Evolutionary conservation across 768 basidiomycete species (phyloP), one percentile per base, ranked within the genome.

Genomic region (Daedalea quercina): DNA sequence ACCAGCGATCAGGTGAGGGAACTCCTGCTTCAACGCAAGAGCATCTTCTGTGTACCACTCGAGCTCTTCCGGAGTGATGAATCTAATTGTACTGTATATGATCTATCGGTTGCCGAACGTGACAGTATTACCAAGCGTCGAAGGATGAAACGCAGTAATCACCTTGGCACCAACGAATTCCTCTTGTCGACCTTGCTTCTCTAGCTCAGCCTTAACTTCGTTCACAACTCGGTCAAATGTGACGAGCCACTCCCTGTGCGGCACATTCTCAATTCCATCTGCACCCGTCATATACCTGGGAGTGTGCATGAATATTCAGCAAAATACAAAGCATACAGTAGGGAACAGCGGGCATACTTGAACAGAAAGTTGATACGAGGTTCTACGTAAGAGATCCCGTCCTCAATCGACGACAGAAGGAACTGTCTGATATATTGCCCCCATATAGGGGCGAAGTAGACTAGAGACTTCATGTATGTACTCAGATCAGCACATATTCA

Each of bases 41-140:
- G 88, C 87, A 58, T 91, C 88, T 52, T 86, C 82, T n/a, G 82
- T 66, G 63, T 82, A 83, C 77, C 76, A 80, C 25, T 78, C 76
- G 13, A 90, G 62, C 53, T 80, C 78, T 44, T 84, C 79, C 8
- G 71, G 66, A 1, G 76, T 71, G 44, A 84, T 72, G 54, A 75
- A 68, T 23, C 83, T 77, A 42, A 87, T 60, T 0, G 85, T 84
- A 3, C 78, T 73, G 59, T 89, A 89, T 52, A 90, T 89, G 44
- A 90, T 78, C 85, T 89, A 53, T n/a, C n/a, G n/a, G n/a, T n/a
- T 28, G 45, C 28, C 11, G 9, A 11, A 11, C 9, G 34, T 23
- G 4, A 15, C 24, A 24, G 17, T n/a, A n/a, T 26, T 45, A 9
- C 55, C 20, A 4, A 19, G 28, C 1, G 20, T 15, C 9, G 44